These are phyloP conservation scores for Geotrichum siamense DNA, from an alignment of 1,139 yeast species.

Conservation along the genomic window DNA sequence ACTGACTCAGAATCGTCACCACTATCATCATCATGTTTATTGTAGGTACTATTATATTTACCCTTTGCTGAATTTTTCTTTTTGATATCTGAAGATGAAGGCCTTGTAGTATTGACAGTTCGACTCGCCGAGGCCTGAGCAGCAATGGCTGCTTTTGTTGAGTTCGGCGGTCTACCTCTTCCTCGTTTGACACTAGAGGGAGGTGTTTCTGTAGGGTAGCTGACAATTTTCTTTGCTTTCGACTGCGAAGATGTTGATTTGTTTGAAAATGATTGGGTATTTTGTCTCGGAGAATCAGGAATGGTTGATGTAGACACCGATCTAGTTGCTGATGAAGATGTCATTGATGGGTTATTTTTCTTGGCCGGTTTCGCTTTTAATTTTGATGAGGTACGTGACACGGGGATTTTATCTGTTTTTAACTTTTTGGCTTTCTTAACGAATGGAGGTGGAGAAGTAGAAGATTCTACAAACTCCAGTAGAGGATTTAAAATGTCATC, in stretches of 20 bases:
- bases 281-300: slow-evolving; percentile 4
- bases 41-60: background rate
- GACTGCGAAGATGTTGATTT: background rate
- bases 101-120: slow-evolving; percentile 21
- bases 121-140: slow-evolving; percentile 25
- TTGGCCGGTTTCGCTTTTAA: slow-evolving; percentile 12
- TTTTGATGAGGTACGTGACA: slow-evolving; percentile 23
- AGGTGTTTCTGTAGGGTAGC: slow-evolving; percentile 9
- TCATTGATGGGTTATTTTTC: slow-evolving; percentile 15
- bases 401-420: slow-evolving; percentile 8
- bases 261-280: background rate
- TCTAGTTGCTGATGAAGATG: slow-evolving; percentile 12
- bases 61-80: slow-evolving; percentile 20
- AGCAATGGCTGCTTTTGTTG: slow-evolving; percentile 19
- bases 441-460: slow-evolving; percentile 35
- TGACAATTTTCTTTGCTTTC: slow-evolving; percentile 9
- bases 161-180: slow-evolving; percentile 18
- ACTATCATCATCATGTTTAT: slow-evolving; percentile 9
- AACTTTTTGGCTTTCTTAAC: slow-evolving; percentile 22
- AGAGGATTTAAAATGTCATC: slow-evolving; percentile 57
- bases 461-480: slow-evolving; percentile 41
- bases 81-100: slow-evolving; percentile 18
- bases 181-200: slow-evolving; percentile 15
- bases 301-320: slow-evolving; percentile 9
- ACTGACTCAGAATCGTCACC: slow-evolving; percentile 28